These are phyloP conservation scores for Curvularia sp. DNA, from an alignment of 2,329 filamentous ascomycete genomes.

Conservation along the genomic window DNA sequence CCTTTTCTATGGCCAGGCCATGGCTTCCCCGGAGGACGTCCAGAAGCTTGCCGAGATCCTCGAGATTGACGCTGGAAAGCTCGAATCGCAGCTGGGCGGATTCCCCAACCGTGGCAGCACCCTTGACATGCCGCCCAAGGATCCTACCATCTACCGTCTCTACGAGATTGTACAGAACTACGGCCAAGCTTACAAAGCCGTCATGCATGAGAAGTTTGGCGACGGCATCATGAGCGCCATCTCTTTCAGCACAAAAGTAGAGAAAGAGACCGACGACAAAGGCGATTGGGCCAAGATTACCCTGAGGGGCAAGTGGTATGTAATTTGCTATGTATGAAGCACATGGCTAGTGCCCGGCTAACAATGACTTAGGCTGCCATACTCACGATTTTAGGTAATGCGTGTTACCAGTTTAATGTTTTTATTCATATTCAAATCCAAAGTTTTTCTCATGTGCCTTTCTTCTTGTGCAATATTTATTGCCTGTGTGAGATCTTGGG, in stretches of 20 bases:
- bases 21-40: conserved; percentile 73
- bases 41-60: conserved; percentile 71
- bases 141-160: conserved; percentile 86
- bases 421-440: background rate
- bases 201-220: conserved; percentile 86
- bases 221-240: conserved; percentile 96
- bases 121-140: conserved; percentile 82
- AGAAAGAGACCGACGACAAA: conserved; percentile 88
- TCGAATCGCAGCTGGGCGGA: conserved; percentile 70
- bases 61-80: conserved; percentile 61
- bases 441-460: too few species aligned
- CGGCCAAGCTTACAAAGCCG: conserved; percentile 92
- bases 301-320: conserved; percentile 80
- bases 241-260: conserved; percentile 85
- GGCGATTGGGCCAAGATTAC: conserved; percentile 89
- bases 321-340: background rate
- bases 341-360: conserved; percentile 5
- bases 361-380: conserved; percentile 53
- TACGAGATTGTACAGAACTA: conserved; percentile 98
- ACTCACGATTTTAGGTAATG: conserved; percentile 53
- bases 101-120: conserved; percentile 82
- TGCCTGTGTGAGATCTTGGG: background rate
- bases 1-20: conserved; percentile 87
- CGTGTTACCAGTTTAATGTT: background rate
- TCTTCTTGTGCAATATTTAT: background rate